Conservation (phyloP, 805 yeast genomes). For the Kuraishia hungarica region DNA sequence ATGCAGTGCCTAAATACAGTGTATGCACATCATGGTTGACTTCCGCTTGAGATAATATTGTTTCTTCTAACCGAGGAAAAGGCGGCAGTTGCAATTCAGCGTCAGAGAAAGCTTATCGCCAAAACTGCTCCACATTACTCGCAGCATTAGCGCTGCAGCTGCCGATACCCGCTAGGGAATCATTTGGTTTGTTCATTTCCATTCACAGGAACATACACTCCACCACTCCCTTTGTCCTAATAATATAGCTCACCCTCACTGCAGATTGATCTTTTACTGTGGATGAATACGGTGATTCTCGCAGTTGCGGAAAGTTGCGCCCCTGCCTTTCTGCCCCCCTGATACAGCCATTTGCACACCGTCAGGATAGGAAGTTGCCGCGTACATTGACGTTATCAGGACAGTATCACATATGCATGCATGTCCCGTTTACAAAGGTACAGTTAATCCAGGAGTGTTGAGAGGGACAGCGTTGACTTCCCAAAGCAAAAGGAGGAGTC, state of each 20-base stretch:
- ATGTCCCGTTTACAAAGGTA: neutral
- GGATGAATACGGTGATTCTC: neutral
- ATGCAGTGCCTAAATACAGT: no score
- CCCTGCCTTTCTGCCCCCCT: neutral
- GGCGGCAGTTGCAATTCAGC: neutral
- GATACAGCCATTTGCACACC: neutral
- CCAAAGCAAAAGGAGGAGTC: neutral
- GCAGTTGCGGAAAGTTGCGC: neutral
- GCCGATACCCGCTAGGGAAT: neutral
- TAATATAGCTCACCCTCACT: no score
- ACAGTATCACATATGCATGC: neutral
- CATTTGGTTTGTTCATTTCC: neutral
- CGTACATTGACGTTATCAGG: neutral
- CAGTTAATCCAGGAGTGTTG: neutral
- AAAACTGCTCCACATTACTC: neutral
- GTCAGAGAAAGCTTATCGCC: neutral
- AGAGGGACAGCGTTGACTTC: no score
- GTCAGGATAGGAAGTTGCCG: neutral
- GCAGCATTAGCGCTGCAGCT: neutral
- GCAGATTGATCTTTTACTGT: neutral
- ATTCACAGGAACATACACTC: no score
- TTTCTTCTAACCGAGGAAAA: neutral
- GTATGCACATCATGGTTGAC: no score
- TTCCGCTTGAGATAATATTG: no score
- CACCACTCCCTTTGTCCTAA: no score